Evolutionary conservation across 1,139 yeast genomes (phyloP), one percentile per base, ranked within the genome.

Genomic region (Pneumocystis sp.): DNA sequence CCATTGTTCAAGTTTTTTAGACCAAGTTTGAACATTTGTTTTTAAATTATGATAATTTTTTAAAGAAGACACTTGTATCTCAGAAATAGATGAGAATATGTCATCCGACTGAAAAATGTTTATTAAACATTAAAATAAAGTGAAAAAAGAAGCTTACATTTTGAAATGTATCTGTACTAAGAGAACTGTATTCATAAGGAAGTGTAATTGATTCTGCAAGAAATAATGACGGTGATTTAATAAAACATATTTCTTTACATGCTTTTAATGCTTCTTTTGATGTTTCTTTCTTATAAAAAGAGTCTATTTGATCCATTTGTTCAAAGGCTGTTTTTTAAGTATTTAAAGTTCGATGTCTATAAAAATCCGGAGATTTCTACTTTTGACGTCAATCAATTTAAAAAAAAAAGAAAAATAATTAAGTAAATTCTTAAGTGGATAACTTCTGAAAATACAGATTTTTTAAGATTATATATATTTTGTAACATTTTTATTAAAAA

Each of bases 1-100:
- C 66, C 66, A 66, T 42, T n/a, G 40, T 15, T 35, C 63, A 56
- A 61, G 15, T 17, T 21, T 17, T 21, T 59, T 44, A n/a, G 57
- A 50, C 57, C 57, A 50, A 25, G 21, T 10, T 25, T 8, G 21
- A 50, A 50, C 1, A 25, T 50, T 25, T 3, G 19, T 50, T 8
- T 50, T 50, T 50, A 50, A 50, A 50, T 25, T 7, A 7, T 50
- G 29, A 25, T 50, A 50, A 50, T 50, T 17, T 7, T 50, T 50
- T 50, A 50, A 50, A 25, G 57, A 50, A 25, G 57, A 50, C 10
- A 31, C 25, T 1, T 50, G 17, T 12, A 50, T 50, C 19, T 50
- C 34, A 0, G 34, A 50, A 25, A 50, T 25, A 25, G 34, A 12
- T 25, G 19, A 4, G 4, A 50, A 50, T 12, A 50, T 15, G 2